Conservation (phyloP, 2,329 filamentous ascomycete species). For the Blastomyces gilchristii region DNA sequence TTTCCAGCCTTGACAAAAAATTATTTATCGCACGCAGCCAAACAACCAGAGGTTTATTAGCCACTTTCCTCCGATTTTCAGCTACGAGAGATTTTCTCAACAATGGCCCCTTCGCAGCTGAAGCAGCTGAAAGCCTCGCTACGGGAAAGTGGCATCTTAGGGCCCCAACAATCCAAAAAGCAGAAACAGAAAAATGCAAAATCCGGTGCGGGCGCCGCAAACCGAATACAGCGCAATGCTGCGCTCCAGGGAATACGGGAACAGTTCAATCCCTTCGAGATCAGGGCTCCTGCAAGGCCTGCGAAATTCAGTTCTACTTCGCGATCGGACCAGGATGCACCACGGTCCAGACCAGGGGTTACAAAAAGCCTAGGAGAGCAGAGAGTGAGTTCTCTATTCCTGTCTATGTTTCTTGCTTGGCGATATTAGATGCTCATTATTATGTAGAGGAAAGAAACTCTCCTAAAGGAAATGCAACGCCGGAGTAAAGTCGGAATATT, state of each 20-base stretch:
- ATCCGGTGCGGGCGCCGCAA: conserved; percentile 57
- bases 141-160: conserved; percentile 77
- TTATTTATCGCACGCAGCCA: conserved; percentile 10
- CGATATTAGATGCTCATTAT: not conserved
- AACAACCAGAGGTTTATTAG: conserved; percentile 10
- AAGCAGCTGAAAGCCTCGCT: conserved; percentile 91
- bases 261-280: conserved; percentile 95
- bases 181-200: conserved; percentile 67
- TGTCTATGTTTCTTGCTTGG: conserved; percentile 3
- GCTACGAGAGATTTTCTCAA: conserved; percentile 15
- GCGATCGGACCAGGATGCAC: conserved; percentile 39
- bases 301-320: conserved; percentile 76
- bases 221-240: conserved; percentile 64
- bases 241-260: conserved; percentile 82
- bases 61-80: conserved; percentile 8
- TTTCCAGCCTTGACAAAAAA: conserved; percentile 19
- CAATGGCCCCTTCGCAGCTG: conserved; percentile 90
- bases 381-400: conserved; percentile 44
- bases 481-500: conserved; percentile 89
- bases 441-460: conserved; percentile 60
- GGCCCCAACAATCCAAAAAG: conserved; percentile 91
- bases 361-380: conserved; percentile 82
- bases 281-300: conserved; percentile 66
- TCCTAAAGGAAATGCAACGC: conserved; percentile 80
- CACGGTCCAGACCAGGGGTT: conserved; percentile 63